Evolutionary conservation across 805 yeast species (phyloP), one percentile per base, ranked within the genome.

Genomic region (Zygotorulaspora sp.): DNA sequence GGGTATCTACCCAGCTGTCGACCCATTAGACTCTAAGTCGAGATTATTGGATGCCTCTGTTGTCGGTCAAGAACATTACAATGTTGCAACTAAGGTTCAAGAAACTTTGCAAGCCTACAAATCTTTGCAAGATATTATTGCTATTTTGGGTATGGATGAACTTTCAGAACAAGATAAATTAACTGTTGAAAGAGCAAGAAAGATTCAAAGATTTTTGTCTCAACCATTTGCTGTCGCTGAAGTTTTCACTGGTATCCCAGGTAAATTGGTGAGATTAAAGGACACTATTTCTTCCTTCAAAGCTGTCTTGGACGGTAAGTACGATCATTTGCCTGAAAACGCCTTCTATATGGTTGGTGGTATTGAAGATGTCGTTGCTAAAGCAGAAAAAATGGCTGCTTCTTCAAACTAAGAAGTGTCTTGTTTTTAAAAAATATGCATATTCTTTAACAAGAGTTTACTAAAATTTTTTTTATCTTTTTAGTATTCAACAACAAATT

Each of bases 321-420:
- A 92, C 78, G 98, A 92, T 74, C 82, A 83, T 77, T 81, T 92
- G 65, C 98, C 98, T 68, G 98, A 92, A 78, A 85, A 83, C 69
- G 98, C 98, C 63, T 92, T 92, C 95, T 92, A 92, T 75, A 92
- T 92, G 98, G 98, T 92, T 73, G 98, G 98, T 77, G 96, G 96
- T 77, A 89, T 92, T 65, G 97, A 89, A 70, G 98, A 92, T 73
- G 98, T 81, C 61, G 72, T 88, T 69, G 94, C 97, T 67, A 92
- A 92, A 82, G 97, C 97, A 67, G 97, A 92, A 76, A 89, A 90
- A 78, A 73, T 92, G 70, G 97, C 97, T 72, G 79, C 95, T 69
- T 96, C 87, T 70, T 75, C 87, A 61, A 78, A 79, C 65, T 80
- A 78, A 44, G 40, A 23, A 25, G 36, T 30, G 19, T 32, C 37